phyloP scores from a whole-genome alignment of 169 alveolate genomes.

The Amoebophrya sp. region DNA sequence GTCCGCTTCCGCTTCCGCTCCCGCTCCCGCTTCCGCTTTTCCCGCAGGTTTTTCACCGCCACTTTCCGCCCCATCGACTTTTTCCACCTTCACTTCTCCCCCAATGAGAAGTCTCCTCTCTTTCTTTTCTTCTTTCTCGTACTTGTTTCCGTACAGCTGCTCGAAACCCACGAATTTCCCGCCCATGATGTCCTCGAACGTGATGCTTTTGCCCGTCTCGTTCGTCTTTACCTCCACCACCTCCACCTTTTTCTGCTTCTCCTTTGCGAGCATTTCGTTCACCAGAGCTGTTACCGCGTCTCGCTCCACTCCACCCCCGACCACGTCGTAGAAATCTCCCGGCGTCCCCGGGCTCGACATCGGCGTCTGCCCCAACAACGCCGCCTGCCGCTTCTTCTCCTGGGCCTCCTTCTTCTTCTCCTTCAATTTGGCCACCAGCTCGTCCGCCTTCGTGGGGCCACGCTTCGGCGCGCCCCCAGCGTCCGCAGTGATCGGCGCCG shows the following conservation, averaged over 20 bases:
- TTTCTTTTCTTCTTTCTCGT: background rate
- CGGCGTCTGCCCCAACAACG: no score
- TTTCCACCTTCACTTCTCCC: no score
- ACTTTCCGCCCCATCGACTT: no score
- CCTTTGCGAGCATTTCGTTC: background rate
- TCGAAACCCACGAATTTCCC: background rate
- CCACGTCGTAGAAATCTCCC: no score
- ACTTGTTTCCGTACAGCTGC: background rate
- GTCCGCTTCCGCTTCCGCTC: no score
- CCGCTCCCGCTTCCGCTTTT: no score
- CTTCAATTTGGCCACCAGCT: background rate
- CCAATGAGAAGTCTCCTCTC: no score
- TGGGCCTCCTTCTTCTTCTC: background rate
- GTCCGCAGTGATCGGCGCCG: background rate
- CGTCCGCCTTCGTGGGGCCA: background rate
- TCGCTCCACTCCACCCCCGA: background rate
- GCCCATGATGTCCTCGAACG: background rate
- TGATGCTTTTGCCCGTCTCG: background rate
- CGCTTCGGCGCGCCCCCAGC: background rate
- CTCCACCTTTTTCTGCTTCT: background rate
- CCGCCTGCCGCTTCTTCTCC: no score
- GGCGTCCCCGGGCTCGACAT: no score
- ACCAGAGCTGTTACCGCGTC: background rate
- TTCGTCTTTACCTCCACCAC: background rate
- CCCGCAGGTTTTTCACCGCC: no score